These are phyloP conservation scores for Cercospora nicotianae DNA, from an alignment of 2,329 filamentous ascomycete species.

Conservation along the genomic window DNA sequence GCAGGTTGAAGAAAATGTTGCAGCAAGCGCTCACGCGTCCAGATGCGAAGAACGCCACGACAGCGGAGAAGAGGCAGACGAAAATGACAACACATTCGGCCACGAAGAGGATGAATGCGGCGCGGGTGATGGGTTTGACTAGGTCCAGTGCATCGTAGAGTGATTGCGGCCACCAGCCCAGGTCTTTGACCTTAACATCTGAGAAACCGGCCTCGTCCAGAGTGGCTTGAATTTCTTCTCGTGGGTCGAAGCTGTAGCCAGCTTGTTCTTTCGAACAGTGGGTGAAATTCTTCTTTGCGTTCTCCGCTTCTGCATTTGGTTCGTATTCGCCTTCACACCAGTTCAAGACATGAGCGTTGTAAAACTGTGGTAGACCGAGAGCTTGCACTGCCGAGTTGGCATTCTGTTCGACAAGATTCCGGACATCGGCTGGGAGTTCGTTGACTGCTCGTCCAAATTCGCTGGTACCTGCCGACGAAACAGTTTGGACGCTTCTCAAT, in stretches of 20 bases:
- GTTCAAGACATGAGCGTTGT: constrained; percentile 60
- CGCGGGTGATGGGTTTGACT: constrained; percentile 52
- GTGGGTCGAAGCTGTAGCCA: constrained; percentile 60
- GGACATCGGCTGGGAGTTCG: constrained; percentile 32
- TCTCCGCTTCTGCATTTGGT: constrained; percentile 43
- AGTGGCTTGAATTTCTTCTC: constrained; percentile 50
- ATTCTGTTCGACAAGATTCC: constrained; percentile 3
- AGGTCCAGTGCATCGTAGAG: constrained; percentile 56
- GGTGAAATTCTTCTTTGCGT: constrained; percentile 51
- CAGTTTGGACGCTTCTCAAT: constrained; percentile 32
- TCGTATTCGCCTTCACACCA: constrained; percentile 57
- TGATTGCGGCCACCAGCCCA: constrained; percentile 56
- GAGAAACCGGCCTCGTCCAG: constrained; percentile 43
- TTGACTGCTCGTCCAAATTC: constrained; percentile 34
- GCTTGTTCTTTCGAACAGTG: constrained; percentile 55
- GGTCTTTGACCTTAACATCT: constrained; percentile 51
- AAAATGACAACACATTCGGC: constrained; percentile 52
- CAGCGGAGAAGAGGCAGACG: constrained; percentile 51
- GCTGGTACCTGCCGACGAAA: constrained; percentile 29
- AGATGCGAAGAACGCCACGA: constrained; percentile 48
- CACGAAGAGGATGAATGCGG: constrained; percentile 61
- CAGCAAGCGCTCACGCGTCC: constrained; percentile 50
- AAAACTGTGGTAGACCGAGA: constrained; percentile 61
- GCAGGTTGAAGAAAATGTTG: constrained; percentile 51
- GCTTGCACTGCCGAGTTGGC: constrained; percentile 43